These are phyloP conservation scores for Xylaria flabelliformis DNA, from an alignment of 495 filamentous ascomycete genomes.

Conservation along the genomic window DNA sequence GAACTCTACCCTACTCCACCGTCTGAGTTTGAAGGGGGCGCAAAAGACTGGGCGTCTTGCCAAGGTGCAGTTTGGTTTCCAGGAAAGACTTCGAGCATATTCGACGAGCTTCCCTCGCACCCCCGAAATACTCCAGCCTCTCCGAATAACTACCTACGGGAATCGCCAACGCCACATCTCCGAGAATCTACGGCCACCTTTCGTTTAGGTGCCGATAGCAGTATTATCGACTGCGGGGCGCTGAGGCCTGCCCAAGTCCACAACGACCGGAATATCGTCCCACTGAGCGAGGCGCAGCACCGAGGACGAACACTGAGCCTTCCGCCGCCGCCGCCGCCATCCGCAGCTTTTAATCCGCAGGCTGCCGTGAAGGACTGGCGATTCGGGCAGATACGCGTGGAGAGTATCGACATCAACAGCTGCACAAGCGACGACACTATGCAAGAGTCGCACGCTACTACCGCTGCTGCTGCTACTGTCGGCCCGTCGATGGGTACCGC, in stretches of 20 bases:
- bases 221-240: constrained; percentile 54
- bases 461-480: constrained; percentile 49
- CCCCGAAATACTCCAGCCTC: constrained; percentile 31
- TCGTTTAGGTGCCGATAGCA: constrained; percentile 17
- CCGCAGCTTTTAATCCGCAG: constrained; percentile 44
- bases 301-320: constrained; percentile 39
- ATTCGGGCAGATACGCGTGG: constrained; percentile 51
- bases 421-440: constrained; percentile 27
- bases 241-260: constrained; percentile 38
- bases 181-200: constrained; percentile 12
- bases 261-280: constrained; percentile 40
- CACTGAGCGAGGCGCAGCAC: constrained; percentile 41
- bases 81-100: constrained; percentile 45
- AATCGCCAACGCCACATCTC: constrained; percentile 15
- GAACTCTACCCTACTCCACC: constrained; percentile 72
- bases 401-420: constrained; percentile 47
- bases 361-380: constrained; percentile 55
- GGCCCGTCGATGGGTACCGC: constrained; percentile 52
- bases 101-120: constrained; percentile 54
- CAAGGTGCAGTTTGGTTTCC: constrained; percentile 47
- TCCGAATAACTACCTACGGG: constrained; percentile 16
- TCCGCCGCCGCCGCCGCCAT: constrained; percentile 43
- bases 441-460: constrained; percentile 26
- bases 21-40: constrained; percentile 27
- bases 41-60: constrained; percentile 18